Conservation (phyloP, 305 asterid species). For the Stenogyne calaminthoides region DNA sequence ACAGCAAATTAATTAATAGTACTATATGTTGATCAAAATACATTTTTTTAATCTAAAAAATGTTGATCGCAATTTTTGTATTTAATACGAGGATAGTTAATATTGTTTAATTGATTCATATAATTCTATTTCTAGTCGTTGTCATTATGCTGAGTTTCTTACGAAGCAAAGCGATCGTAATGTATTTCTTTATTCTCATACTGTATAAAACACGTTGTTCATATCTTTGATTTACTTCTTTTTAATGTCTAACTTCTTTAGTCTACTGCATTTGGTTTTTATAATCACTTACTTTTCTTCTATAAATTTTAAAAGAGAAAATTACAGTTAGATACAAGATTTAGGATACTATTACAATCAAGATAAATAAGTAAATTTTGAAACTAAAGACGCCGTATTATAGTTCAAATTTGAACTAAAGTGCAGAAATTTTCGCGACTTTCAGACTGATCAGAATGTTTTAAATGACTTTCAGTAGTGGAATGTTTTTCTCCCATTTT, state of each 20-base stretch:
- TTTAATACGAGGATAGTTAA: conserved; percentile 35
- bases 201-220: conserved; percentile 14
- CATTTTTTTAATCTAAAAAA: conserved; percentile 20
- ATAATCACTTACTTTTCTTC: too few relatives aligned
- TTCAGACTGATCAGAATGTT: too few relatives aligned
- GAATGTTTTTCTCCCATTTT: too few relatives aligned
- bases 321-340: too few relatives aligned
- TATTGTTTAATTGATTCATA: conserved; percentile 17
- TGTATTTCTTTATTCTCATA: conserved; percentile 20
- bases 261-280: background rate
- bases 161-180: conserved; percentile 27
- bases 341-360: too few relatives aligned
- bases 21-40: conserved; percentile 16
- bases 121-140: background rate
- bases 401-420: too few relatives aligned
- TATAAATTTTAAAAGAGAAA: too few relatives aligned
- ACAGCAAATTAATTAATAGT: background rate
- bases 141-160: conserved; percentile 6
- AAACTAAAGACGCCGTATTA: too few relatives aligned
- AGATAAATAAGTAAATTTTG: too few relatives aligned
- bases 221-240: conserved; percentile 5
- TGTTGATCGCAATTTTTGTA: conserved; percentile 36
- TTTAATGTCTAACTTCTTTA: too few relatives aligned
- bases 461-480: too few relatives aligned
- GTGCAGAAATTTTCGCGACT: too few relatives aligned